Base-by-base conservation (phyloP, 306 rosid genomes). In the Citrullus mucosospermus region DNA sequence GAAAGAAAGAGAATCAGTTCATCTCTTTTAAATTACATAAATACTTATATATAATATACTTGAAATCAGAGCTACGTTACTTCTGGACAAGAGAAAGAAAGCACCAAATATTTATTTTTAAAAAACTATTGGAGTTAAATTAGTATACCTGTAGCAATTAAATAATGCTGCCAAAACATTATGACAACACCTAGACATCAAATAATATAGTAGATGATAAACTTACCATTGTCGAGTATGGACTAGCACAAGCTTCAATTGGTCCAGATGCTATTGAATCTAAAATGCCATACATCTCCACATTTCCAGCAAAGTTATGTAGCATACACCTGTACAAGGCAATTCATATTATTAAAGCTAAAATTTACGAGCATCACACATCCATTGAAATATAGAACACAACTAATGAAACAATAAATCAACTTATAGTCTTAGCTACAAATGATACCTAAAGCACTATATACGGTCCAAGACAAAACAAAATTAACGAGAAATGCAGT, bases 271-370 rank as follows among this genome's bases (percentile, higher is more conserved):
- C 92, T 83, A 93, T 79, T 4, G 93, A 84, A 73, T 91, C 96
- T 80, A 93, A 83, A 81, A 88, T 72, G 50, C 97, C 98, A 71
- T 91, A 91, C 98, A 93, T 93, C 87, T 91, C 96, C 75, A 88
- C 53, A 17, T 93, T 91, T 85, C 96, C 98, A 38, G 98, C 97
- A 81, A 93, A 91, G 79, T 93, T 93, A 88, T 93, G 98, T 82
- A 93, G 90, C 98, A 93, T 93, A 79, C 98, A 91, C 98, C 96
- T 93, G 97, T 57, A 78, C 36, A 78, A 75, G 75, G 84, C 66
- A 81, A 83, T n/a, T 60, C 16, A 56, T 34, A 36, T 39, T 34
- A 55, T 55, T 38, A n/a, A 36, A 56, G 50, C 18, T 34, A 28
- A 66, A 72, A 13, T 46, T 72, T 50, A 28, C 22, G 11, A 14